phyloP scores from a whole-genome alignment of 805 yeast species.

The Zygosaccharomyces siamensis region DNA sequence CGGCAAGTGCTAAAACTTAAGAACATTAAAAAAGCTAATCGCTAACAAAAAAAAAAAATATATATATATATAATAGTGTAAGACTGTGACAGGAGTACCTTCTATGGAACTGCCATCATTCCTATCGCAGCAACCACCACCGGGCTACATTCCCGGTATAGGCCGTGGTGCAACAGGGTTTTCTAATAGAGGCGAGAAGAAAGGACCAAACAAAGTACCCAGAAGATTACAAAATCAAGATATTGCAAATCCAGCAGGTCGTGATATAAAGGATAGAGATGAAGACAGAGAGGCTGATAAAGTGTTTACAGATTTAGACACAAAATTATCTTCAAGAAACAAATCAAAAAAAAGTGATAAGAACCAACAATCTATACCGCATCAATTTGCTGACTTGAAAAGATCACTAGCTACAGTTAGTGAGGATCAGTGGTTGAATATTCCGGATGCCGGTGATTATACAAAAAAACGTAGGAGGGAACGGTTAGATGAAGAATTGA shows the following conservation, averaged over 20 bases:
- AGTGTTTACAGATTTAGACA: conserved; percentile 64
- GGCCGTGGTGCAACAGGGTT: conserved; percentile 97
- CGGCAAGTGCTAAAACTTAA: background rate
- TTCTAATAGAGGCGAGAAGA: conserved; percentile 68
- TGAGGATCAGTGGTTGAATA: conserved; percentile 67
- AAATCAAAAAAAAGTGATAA: conserved; percentile 20
- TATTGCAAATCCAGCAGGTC: conserved; percentile 19
- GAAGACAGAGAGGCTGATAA: conserved; percentile 78
- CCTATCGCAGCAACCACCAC: conserved; percentile 80
- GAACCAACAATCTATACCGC: conserved; percentile 28
- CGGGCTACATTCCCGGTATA: conserved; percentile 85
- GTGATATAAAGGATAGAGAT: conserved; percentile 27
- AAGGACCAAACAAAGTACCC: conserved; percentile 19
- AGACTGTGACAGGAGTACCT: too few species aligned
- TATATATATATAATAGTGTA: too few species aligned
- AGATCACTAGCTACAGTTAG: conserved; percentile 53
- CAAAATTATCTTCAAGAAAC: conserved; percentile 38
- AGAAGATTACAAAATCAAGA: conserved; percentile 17
- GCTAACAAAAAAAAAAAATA: too few species aligned
- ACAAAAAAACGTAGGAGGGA: conserved; percentile 74
- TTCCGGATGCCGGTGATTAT: conserved; percentile 87
- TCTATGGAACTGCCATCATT: conserved; percentile 53
- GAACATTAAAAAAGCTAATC: background rate
- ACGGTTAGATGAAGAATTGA: conserved; percentile 55
- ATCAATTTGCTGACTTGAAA: conserved; percentile 67